Conservation (phyloP, 148 eudicot species). For the Agrostemma githago region DNA sequence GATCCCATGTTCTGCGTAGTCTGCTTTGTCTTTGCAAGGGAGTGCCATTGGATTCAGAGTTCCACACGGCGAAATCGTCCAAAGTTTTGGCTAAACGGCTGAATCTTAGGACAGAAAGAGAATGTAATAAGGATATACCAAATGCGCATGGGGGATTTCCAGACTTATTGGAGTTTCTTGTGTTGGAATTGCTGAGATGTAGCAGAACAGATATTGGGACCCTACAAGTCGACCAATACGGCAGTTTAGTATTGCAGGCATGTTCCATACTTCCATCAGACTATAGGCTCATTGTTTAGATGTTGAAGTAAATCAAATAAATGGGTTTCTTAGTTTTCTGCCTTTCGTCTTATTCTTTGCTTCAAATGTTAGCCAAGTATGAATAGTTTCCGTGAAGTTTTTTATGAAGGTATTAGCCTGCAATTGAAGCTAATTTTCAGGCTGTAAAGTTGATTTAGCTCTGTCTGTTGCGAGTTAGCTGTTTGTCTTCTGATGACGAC, state of each 20-base stretch:
- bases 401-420: not conserved
- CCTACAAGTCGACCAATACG: slow-evolving; percentile 66
- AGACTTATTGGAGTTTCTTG: slow-evolving; percentile 57
- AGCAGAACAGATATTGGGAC: slow-evolving; percentile 43
- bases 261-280: slow-evolving; percentile 29
- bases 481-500: not conserved
- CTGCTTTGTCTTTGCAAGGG: slow-evolving; percentile 93
- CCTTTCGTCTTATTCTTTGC: not conserved
- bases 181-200: slow-evolving; percentile 56
- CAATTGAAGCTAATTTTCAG: not conserved
- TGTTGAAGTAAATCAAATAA: not conserved
- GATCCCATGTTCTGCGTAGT: slow-evolving; percentile 93
- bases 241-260: slow-evolving; percentile 95
- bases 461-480: not conserved
- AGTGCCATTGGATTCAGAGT: slow-evolving; percentile 56
- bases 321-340: not conserved
- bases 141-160: slow-evolving; percentile 58
- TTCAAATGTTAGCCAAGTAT: slow-evolving; percentile 2
- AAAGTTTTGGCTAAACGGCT: slow-evolving; percentile 54
- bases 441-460: not conserved
- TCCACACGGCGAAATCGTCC: slow-evolving; percentile 64
- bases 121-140: slow-evolving; percentile 28
- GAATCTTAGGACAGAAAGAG: slow-evolving; percentile 43
- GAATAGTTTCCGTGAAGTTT: not conserved
- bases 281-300: not conserved